Percentiles rank a stretch among this genome's conserved stretches.
Evolutionary conservation across 495 filamentous ascomycete species (phyloP).

Genomic region (Podospora bellae-mahoneyi): DNA sequence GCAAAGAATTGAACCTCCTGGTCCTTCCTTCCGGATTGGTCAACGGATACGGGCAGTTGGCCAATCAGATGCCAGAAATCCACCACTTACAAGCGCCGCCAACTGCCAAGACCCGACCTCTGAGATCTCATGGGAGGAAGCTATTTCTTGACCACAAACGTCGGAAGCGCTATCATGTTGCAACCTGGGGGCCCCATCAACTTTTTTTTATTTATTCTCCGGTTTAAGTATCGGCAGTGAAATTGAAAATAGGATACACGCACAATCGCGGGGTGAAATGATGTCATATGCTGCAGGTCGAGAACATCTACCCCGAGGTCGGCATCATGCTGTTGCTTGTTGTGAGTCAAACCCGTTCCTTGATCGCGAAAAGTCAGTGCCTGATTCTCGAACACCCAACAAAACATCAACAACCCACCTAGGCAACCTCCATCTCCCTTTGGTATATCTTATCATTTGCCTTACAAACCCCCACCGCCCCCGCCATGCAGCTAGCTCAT

Average conservation of each 20-base stretch:
- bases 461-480: background rate
- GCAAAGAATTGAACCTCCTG: background rate
- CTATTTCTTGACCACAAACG: background rate
- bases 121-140: background rate
- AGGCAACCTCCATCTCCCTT: background rate
- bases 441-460: background rate
- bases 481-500: background rate
- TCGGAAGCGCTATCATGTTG: background rate
- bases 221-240: background rate
- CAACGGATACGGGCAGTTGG: background rate
- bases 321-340: background rate
- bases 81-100: background rate
- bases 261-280: background rate
- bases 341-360: background rate
- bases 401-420: background rate
- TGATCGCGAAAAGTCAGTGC: too few species aligned
- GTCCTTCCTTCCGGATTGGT: conserved; percentile 5
- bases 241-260: background rate
- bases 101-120: conserved; percentile 9
- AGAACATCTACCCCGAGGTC: background rate
- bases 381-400: background rate
- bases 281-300: background rate
- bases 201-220: background rate
- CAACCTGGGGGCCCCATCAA: background rate
- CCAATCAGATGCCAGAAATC: background rate